Conservation (phyloP, 495 filamentous ascomycete genomes). For the Annulohypoxylon moriforme region DNA sequence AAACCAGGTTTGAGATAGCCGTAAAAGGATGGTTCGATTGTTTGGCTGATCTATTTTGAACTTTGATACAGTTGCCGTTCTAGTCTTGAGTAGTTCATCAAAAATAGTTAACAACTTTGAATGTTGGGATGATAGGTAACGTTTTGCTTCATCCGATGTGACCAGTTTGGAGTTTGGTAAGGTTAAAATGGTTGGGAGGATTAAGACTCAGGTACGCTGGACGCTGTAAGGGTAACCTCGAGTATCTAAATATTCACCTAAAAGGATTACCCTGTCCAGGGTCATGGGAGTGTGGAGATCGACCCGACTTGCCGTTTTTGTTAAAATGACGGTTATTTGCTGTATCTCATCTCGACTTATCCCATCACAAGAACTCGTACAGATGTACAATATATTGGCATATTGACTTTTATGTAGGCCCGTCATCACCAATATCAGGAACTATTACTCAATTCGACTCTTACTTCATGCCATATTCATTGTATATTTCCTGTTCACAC, state of each 20-base stretch:
- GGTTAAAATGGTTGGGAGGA: background rate
- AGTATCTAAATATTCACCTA: slow-evolving; percentile 14
- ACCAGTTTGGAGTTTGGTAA: background rate
- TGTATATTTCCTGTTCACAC: background rate
- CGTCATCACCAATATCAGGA: background rate
- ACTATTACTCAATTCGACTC: background rate
- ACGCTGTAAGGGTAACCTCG: background rate
- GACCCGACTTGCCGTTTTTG: background rate
- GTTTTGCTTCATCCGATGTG: slow-evolving; percentile 8
- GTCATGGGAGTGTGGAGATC: background rate
- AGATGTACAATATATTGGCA: background rate
- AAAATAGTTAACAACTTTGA: slow-evolving; percentile 11
- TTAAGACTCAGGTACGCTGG: background rate
- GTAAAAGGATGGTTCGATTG: slow-evolving; percentile 7
- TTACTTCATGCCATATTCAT: background rate
- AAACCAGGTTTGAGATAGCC: slow-evolving; percentile 5
- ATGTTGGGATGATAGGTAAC: background rate
- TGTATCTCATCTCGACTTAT: background rate
- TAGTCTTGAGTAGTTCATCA: background rate
- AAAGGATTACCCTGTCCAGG: slow-evolving; percentile 1
- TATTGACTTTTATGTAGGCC: background rate
- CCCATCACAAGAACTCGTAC: background rate
- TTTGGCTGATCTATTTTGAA: background rate
- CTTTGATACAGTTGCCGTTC: slow-evolving; percentile 10
- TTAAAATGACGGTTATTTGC: background rate